Conservation (phyloP, 345 rosid genomes). For the Syzygium aqueum region DNA sequence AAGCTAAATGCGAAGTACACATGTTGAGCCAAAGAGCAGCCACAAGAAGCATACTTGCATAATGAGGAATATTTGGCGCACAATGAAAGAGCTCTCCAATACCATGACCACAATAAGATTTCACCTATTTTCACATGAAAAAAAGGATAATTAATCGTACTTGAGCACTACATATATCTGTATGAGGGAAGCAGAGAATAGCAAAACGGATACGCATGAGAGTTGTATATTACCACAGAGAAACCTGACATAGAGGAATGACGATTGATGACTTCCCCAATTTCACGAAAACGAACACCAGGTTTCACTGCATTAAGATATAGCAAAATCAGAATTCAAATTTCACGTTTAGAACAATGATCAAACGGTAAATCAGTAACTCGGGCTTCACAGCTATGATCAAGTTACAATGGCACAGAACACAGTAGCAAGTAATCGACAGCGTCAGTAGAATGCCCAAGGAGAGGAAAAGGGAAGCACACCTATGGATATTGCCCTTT, state of each 20-base stretch:
- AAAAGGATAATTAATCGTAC: neutral
- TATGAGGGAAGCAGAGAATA: neutral
- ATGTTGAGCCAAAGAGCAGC: neutral
- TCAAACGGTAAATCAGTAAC: neutral
- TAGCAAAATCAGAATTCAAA: conserved; percentile 1
- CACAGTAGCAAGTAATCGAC: neutral
- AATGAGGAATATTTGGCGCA: conserved; percentile 97
- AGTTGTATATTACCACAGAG: conserved; percentile 66
- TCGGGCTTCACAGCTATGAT: neutral
- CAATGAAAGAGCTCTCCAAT: conserved; percentile 97
- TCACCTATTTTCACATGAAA: conserved; percentile 46
- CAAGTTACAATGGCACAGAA: neutral
- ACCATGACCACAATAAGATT: conserved; percentile 93
- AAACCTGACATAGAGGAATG: conserved; percentile 90
- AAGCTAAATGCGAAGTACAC: neutral
- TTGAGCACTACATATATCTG: neutral
- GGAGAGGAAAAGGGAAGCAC: neutral
- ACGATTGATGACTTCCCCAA: conserved; percentile 86
- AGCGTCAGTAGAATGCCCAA: neutral
- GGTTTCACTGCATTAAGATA: conserved; percentile 59
- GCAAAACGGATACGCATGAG: neutral
- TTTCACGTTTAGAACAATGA: neutral
- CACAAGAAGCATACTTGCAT: conserved; percentile 62
- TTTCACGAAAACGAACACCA: conserved; percentile 87
- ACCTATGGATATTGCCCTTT: conserved; percentile 88